phyloP scores from a whole-genome alignment of 495 filamentous ascomycete genomes.

The Penicillium chermesinum region DNA sequence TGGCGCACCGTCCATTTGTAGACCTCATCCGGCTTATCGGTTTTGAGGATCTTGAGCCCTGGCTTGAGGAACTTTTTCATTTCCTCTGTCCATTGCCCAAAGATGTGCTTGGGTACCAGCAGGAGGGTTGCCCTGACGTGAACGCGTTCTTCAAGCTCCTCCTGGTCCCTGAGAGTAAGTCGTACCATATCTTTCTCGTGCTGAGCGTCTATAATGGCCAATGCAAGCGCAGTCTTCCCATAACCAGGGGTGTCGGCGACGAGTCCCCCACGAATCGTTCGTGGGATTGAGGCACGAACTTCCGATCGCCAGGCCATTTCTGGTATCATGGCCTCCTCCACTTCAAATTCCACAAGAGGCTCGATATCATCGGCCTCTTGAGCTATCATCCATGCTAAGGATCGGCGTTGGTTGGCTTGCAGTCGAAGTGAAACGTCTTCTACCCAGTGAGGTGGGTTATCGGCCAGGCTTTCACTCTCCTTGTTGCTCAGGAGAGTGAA shows the following conservation, averaged over 20 bases:
- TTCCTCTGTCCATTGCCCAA: conserved; percentile 63
- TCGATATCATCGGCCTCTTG: conserved; percentile 48
- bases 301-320: conserved; percentile 58
- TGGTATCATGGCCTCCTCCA: conserved; percentile 59
- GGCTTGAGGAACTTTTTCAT: conserved; percentile 52
- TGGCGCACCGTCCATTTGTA: conserved; percentile 26
- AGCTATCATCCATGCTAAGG: conserved; percentile 60
- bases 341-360: conserved; percentile 58
- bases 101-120: conserved; percentile 57
- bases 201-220: conserved; percentile 58
- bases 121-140: conserved; percentile 64
- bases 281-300: conserved; percentile 40
- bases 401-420: conserved; percentile 54
- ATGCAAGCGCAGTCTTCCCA: conserved; percentile 72
- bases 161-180: not conserved
- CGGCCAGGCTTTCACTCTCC: too few species aligned
- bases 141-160: conserved; percentile 28
- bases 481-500: conserved; percentile 45
- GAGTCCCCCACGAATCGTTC: conserved; percentile 59
- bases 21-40: conserved; percentile 29
- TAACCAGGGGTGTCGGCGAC: conserved; percentile 75
- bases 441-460: conserved; percentile 38
- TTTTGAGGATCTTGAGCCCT: conserved; percentile 37
- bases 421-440: conserved; percentile 20
- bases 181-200: conserved; percentile 13